These are phyloP conservation scores for Neurospora sp. DNA, from an alignment of 495 filamentous ascomycete species.

Conservation along the genomic window DNA sequence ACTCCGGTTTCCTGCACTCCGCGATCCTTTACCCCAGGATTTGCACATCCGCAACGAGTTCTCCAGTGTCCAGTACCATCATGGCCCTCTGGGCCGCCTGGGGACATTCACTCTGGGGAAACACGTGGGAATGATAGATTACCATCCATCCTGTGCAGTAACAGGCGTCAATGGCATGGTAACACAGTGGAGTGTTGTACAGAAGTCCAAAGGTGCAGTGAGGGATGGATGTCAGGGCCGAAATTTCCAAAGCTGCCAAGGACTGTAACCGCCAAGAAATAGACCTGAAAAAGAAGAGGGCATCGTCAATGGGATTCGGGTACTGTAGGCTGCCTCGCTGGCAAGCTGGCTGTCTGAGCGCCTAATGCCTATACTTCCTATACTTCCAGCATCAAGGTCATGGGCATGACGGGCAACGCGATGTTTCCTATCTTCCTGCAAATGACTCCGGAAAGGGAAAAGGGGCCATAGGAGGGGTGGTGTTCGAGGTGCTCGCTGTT, in stretches of 20 bases:
- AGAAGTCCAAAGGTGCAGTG: background rate
- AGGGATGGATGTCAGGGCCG: background rate
- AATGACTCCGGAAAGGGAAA: background rate
- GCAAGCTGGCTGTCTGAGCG: background rate
- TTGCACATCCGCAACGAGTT: background rate
- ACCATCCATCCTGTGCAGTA: background rate
- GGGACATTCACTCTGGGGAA: background rate
- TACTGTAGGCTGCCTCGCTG: background rate
- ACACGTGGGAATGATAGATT: background rate
- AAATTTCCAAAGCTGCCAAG: background rate
- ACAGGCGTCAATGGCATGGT: background rate
- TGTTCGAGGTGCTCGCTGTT: background rate
- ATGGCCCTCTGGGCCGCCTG: background rate
- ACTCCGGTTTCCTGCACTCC: background rate
- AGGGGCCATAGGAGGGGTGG: background rate
- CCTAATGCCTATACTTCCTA: background rate
- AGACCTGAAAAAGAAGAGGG: background rate
- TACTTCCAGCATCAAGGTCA: background rate
- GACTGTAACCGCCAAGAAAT: background rate
- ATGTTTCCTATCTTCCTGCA: background rate
- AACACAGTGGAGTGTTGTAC: background rate
- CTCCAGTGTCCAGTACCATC: background rate
- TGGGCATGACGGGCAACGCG: background rate
- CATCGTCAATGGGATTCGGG: background rate
- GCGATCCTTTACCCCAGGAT: background rate